Percentiles rank a stretch among this genome's conserved stretches.
phyloP scores from a whole-genome alignment of 2,329 filamentous ascomycete genomes.

The Microcyclosporella mali region DNA sequence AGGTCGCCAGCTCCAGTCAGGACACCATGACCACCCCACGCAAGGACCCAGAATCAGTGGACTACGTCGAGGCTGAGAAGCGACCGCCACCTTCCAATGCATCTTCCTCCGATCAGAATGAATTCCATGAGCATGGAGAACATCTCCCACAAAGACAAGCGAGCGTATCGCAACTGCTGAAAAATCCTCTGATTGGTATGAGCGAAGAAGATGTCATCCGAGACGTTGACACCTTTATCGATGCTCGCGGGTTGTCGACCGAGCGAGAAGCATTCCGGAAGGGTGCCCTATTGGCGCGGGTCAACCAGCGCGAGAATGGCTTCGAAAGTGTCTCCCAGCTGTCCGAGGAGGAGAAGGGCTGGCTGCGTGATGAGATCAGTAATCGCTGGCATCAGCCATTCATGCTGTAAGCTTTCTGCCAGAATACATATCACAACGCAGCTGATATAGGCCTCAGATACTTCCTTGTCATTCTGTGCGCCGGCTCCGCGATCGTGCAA shows the following conservation, averaged over 20 bases:
- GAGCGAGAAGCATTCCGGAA: slow-evolving; percentile 21
- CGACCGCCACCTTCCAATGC: slow-evolving; percentile 10
- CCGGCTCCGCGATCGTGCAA: slow-evolving; percentile 51
- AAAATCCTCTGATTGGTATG: slow-evolving; percentile 27
- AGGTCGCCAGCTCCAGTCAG: not conserved
- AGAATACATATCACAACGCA: too few relatives aligned
- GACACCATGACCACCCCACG: slow-evolving; percentile 8
- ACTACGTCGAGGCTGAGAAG: slow-evolving; percentile 13
- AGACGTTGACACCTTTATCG: slow-evolving; percentile 24
- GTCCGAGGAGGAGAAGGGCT: slow-evolving; percentile 51
- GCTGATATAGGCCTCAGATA: slow-evolving; percentile 11
- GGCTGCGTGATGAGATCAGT: slow-evolving; percentile 55
- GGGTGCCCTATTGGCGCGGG: slow-evolving; percentile 23
- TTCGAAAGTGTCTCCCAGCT: slow-evolving; percentile 38
- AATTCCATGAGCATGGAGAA: slow-evolving; percentile 7
- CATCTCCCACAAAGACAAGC: slow-evolving; percentile 10
- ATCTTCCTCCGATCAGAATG: slow-evolving; percentile 10
- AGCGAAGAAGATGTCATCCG: slow-evolving; percentile 21
- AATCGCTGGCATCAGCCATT: slow-evolving; percentile 66
- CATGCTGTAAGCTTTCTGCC: slow-evolving; percentile 46
- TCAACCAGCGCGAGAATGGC: slow-evolving; percentile 21
- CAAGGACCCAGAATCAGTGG: slow-evolving; percentile 10
- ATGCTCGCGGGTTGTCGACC: slow-evolving; percentile 19
- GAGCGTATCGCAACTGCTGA: slow-evolving; percentile 21
- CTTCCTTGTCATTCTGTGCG: slow-evolving; percentile 43